phyloP scores from a whole-genome alignment of 1,139 yeast genomes.

The Dujonia santamariae region DNA sequence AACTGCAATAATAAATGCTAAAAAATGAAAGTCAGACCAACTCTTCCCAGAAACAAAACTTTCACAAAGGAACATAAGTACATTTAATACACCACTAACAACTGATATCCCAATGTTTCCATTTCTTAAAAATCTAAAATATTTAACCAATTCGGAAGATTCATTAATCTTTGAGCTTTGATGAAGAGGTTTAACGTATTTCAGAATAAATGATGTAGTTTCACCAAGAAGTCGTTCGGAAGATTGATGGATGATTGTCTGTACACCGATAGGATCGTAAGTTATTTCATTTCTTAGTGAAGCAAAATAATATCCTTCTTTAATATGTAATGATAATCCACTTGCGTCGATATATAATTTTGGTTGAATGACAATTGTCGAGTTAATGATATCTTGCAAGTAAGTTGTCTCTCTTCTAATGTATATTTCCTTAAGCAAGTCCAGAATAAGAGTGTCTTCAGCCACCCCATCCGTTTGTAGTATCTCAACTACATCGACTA shows the following conservation, averaged over 20 bases:
- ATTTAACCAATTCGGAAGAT: neutral
- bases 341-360: constrained; percentile 11
- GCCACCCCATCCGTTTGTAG: neutral
- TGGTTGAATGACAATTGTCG: constrained; percentile 21
- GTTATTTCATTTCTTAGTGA: constrained; percentile 5
- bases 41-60: neutral
- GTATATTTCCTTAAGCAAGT: constrained; percentile 17
- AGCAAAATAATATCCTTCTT: constrained; percentile 17
- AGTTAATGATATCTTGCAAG: constrained; percentile 12
- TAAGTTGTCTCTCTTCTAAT: constrained; percentile 20
- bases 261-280: too few species aligned
- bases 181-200: constrained; percentile 3
- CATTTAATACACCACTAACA: neutral
- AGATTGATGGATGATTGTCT: too few species aligned
- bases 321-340: constrained; percentile 12
- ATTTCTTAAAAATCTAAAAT: constrained; percentile 1
- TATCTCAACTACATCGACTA: constrained; percentile 17
- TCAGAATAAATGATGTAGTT: constrained; percentile 2
- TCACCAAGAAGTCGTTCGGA: too few species aligned
- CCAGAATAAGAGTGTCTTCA: neutral
- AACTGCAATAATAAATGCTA: neutral
- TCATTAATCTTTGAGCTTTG: neutral
- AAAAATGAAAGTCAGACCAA: neutral
- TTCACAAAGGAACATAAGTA: neutral
- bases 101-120: constrained; percentile 9